Evolutionary conservation across 1,139 yeast species (phyloP).

Genomic region (Tardiomyces digboiensis): DNA sequence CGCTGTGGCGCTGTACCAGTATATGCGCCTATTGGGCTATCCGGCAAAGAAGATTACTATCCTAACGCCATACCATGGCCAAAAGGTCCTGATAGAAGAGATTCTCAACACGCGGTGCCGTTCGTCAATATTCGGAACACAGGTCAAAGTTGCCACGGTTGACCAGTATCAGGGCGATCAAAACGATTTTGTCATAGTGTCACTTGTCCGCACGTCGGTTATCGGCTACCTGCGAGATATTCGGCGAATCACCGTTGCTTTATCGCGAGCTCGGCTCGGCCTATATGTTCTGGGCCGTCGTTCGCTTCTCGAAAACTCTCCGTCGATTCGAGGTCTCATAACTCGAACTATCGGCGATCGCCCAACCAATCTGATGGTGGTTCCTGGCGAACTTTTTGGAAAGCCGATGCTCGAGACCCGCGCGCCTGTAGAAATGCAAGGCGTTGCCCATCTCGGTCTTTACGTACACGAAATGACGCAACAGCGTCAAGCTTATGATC

Average conservation of each 20-base stretch:
- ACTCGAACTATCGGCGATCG: neutral
- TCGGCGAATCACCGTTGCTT: slow-evolving; percentile 16
- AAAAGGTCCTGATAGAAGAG: slow-evolving; percentile 16
- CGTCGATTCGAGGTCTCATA: neutral
- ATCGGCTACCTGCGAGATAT: slow-evolving; percentile 19
- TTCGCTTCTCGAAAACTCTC: neutral
- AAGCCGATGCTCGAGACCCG: slow-evolving; percentile 9
- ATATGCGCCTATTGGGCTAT: slow-evolving; percentile 40
- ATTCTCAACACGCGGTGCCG: slow-evolving; percentile 3
- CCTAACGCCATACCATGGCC: slow-evolving; percentile 35
- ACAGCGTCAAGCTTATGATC: slow-evolving; percentile 8
- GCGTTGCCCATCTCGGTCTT: slow-evolving; percentile 28
- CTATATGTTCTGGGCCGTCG: slow-evolving; percentile 27
- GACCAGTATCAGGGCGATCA: slow-evolving; percentile 22
- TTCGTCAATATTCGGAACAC: slow-evolving; percentile 21
- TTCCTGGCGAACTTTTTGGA: slow-evolving; percentile 27
- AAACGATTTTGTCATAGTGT: slow-evolving; percentile 24
- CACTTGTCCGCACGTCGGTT: slow-evolving; percentile 9
- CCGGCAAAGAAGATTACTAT: slow-evolving; percentile 33
- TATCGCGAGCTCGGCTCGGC: slow-evolving; percentile 27
- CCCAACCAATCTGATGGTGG: slow-evolving; percentile 19
- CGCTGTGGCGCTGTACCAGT: slow-evolving; percentile 38
- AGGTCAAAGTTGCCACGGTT: slow-evolving; percentile 20
- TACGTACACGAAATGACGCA: slow-evolving; percentile 30
- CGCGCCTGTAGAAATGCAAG: slow-evolving; percentile 19